phyloP scores from a whole-genome alignment of 108 stramenopile species.

The Fistulifera pelliculosa region DNA sequence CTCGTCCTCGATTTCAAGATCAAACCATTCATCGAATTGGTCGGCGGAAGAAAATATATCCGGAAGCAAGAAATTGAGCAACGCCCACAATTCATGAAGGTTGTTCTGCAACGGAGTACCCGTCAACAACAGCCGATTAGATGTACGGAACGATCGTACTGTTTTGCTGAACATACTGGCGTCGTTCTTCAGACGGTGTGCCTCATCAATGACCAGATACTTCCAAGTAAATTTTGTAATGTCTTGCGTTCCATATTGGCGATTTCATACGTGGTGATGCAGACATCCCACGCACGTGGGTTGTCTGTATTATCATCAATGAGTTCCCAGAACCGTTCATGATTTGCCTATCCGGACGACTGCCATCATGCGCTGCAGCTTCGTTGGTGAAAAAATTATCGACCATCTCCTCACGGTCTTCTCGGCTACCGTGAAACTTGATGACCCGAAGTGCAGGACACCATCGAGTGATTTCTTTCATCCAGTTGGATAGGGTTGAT shows the following conservation, averaged over 20 bases:
- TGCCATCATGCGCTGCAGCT: constrained; percentile 72
- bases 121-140: constrained; percentile 92
- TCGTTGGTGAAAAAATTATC: constrained; percentile 66
- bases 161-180: constrained; percentile 84
- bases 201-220: constrained; percentile 97
- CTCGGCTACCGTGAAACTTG: constrained; percentile 87
- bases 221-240: constrained; percentile 89
- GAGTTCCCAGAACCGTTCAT: constrained; percentile 52
- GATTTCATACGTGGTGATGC: constrained; percentile 96
- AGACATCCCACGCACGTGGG: constrained; percentile 82
- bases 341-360: constrained; percentile 58
- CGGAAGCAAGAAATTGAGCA: constrained; percentile 59
- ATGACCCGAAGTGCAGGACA: constrained; percentile 86
- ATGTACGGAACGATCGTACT: constrained; percentile 79
- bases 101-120: constrained; percentile 99
- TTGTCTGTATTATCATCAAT: constrained; percentile 79
- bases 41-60: constrained; percentile 85
- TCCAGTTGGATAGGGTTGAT: constrained; percentile 97
- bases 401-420: constrained; percentile 74
- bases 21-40: constrained; percentile 94
- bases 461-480: constrained; percentile 95
- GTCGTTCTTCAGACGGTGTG: constrained; percentile 97
- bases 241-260: constrained; percentile 79
- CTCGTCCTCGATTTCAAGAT: constrained; percentile 81
- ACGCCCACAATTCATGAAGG: constrained; percentile 93